Evolutionary conservation across 768 basidiomycete species (phyloP), one percentile per base, ranked within the genome.

Genomic region (Boletus rubescentipes): DNA sequence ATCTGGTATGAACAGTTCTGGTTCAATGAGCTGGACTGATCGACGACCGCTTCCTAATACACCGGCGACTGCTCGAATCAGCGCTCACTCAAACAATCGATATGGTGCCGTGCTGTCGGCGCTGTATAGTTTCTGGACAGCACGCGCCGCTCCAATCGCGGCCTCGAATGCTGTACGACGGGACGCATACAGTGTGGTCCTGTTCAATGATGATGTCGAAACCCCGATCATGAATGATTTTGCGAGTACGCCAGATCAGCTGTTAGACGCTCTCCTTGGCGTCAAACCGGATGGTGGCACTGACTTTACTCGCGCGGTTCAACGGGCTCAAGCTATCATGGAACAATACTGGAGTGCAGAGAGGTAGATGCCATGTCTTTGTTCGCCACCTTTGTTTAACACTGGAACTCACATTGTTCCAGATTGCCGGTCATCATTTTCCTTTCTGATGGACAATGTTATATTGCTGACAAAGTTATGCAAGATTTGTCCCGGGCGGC

Each of bases 81-180:
- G 59, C 5, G 63, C 61, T 12, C 58, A 49, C 0, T 67, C 71
- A 37, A 64, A 81, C 53, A 79, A 86, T 55, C 69, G 84, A 30
- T 73, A 84, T 16, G 84, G 84, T 0, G 82, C 84, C 1, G 85
- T 84, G 1, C 79, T 78, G 37, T 80, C 82, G 0, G 77, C 84
- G 0, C 58, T 85, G 9, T 63, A 82, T 49, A 69, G 71, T 16
- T 86, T 86, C 62, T 86, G 84, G 84, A 55, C 67, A 14, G 76
- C 85, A 0, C 75, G 84, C 4, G 71, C 75, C 10, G 67, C 73
- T 15, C 75, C 77, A 3, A 47, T 75, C 53, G 31, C 58, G 3
- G 51, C 38, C 29, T 50, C 61, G 6, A 67, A 68, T 42, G 63
- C 62, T 12, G 63, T 59, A 0, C 75, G 80, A 23, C 67, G 75